These are phyloP conservation scores for Boletus vinaceobasis DNA, from an alignment of 768 basidiomycete genomes.

Conservation along the genomic window DNA sequence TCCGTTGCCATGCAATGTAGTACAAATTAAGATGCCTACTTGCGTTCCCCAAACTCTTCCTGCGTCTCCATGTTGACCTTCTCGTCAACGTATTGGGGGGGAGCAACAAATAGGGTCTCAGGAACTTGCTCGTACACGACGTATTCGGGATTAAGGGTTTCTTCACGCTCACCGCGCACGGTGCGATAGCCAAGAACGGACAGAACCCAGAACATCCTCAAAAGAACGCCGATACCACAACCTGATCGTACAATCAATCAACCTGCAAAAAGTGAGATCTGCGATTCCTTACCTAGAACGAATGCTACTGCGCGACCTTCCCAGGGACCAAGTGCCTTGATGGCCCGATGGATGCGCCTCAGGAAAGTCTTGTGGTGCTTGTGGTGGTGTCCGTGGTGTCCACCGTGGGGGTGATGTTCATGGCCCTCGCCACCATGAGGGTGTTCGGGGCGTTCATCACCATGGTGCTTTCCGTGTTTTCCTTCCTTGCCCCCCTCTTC, in stretches of 20 bases:
- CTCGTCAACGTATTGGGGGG: conserved; percentile 61
- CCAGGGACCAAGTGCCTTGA: conserved; percentile 74
- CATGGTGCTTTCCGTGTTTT: conserved; percentile 11
- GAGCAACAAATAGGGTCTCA: conserved; percentile 47
- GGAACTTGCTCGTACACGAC: conserved; percentile 46
- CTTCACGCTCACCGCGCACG: conserved; percentile 43
- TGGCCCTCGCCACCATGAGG: background rate
- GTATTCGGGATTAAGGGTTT: conserved; percentile 38
- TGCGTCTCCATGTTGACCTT: conserved; percentile 34
- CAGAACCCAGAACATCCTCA: conserved; percentile 79
- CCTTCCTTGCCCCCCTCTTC: conserved; percentile 6
- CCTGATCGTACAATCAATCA: conserved; percentile 38
- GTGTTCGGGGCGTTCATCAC: too few relatives aligned
- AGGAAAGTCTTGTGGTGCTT: conserved; percentile 46
- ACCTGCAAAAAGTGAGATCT: background rate
- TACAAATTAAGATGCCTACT: conserved; percentile 11
- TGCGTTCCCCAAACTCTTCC: conserved; percentile 12
- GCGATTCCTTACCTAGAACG: conserved; percentile 58
- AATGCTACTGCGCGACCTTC: conserved; percentile 82
- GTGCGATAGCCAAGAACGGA: conserved; percentile 58
- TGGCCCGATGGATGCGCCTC: conserved; percentile 57
- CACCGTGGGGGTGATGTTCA: conserved; percentile 6
- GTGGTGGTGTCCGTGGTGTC: conserved; percentile 22
- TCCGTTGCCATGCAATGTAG: background rate
- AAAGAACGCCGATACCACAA: conserved; percentile 79